Base-by-base conservation (phyloP, 1,139 yeast genomes). In the Taphrina deformans region DNA sequence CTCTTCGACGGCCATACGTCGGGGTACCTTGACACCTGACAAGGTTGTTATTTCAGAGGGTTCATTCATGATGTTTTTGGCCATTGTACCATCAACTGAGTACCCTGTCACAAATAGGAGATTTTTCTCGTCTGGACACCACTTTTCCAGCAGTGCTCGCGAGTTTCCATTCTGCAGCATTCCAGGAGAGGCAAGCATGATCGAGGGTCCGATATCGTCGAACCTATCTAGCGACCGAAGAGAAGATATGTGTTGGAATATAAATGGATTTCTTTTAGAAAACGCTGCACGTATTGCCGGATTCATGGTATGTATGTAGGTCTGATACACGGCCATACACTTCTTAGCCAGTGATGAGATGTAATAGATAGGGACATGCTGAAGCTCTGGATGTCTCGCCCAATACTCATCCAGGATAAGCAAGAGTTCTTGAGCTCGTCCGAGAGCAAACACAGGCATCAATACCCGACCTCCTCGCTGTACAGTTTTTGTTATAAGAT, bases 11-110 rank as follows among this genome's bases (percentile, higher is more conserved):
- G 84, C 84, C 67, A 95, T 79, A 69, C 98, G 82, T 72, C 99
- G 84, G 1, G 98, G 97, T 52, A 93, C 87, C 63, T 85, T 83
- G 48, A 59, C 50, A 69, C 90, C 90, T 26, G 81, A 78, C 48
- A 70, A 60, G 0, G 98, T 88, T 2, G 95, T 95, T 65, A 93
- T 90, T 21, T 91, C 89, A 29, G 85, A 84, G 0, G 99, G 99
- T 71, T 92, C 97, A 55, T 90, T 84, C 70, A 95, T 79, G 55
- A 93, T 79, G 67, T 84, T 89, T 73, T 93, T 93, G 0, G 99
- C 99, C 91, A 93, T 85, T 0, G 99, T 93, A 26, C 99, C 99
- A 74, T 93, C 99, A 3, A 93, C 97, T 1, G 98, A 92, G 75
- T 93, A 93, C 78, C 99, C 99, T 0, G 99, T 95, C 75, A 93